phyloP scores from a whole-genome alignment of 768 basidiomycete species.

The Jaapia argillacea region DNA sequence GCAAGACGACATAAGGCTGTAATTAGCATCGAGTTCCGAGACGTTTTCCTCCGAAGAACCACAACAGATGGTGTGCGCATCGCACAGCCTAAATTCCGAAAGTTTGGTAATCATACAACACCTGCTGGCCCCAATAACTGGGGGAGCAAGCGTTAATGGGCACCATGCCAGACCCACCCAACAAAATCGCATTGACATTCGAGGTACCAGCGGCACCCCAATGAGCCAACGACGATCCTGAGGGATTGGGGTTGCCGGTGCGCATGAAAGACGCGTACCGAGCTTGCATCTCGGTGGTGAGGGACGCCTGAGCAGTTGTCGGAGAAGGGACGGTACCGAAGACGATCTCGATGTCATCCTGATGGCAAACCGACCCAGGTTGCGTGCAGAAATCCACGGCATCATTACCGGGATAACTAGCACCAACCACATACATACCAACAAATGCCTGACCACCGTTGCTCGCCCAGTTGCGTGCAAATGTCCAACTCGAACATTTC shows the following conservation, averaged over 20 bases:
- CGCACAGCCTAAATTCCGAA: slow-evolving; percentile 25
- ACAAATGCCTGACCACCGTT: slow-evolving; percentile 60
- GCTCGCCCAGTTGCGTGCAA: slow-evolving; percentile 56
- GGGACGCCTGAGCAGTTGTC: slow-evolving; percentile 40
- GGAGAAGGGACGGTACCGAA: slow-evolving; percentile 51
- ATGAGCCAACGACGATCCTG: slow-evolving; percentile 26
- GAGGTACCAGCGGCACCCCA: slow-evolving; percentile 47
- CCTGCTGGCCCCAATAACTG: slow-evolving; percentile 55
- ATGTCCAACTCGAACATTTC: slow-evolving; percentile 64
- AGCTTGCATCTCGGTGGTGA: slow-evolving; percentile 57
- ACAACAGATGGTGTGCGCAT: too few species aligned
- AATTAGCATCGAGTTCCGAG: too few species aligned
- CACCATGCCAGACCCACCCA: slow-evolving; percentile 49
- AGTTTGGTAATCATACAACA: slow-evolving; percentile 67
- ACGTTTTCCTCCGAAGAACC: too few species aligned
- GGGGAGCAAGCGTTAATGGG: slow-evolving; percentile 51
- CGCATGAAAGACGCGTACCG: slow-evolving; percentile 59
- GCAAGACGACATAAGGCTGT: too few species aligned
- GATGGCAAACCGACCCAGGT: slow-evolving; percentile 57
- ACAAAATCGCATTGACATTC: slow-evolving; percentile 44
- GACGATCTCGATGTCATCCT: slow-evolving; percentile 76
- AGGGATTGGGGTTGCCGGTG: slow-evolving; percentile 52
- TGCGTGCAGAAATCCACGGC: slow-evolving; percentile 44
- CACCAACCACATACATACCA: slow-evolving; percentile 53
- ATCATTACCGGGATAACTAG: slow-evolving; percentile 63